Evolutionary conservation across 2,329 filamentous ascomycete genomes (phyloP), one percentile per base, ranked within the genome.

Genomic region (Penicillium frequentans): DNA sequence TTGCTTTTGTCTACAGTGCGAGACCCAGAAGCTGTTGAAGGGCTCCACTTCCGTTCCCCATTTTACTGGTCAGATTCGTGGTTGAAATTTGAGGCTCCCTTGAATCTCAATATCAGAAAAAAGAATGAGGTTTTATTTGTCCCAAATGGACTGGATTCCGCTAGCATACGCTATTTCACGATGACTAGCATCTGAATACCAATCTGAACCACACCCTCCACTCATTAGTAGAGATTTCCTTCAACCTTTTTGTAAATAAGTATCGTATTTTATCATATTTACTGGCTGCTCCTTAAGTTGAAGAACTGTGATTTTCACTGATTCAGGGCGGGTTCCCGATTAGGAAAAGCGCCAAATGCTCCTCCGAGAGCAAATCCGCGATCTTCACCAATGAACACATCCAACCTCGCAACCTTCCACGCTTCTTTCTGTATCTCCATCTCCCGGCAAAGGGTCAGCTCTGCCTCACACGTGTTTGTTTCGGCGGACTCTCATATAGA

Each of bases 361-460:
- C 49, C 63, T 63, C 63, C 63, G 57, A 60, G 58, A 63, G 52
- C 62, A 67, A 66, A 64, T 57, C 64, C 64, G 63, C 63, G 62
- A 55, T 61, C 53, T 59, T 57, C 46, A 51, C 54, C 49, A 52
- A 31, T 42, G 26, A 44, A 45, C 43, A 53, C 42, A 49, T 54
- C 46, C 52, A 39, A 59, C 53, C 54, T 43, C 54, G 35, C 45
- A 47, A 49, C 49, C 42, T 39, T 46, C 48, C 51, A 35, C 44
- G 27, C 43, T 39, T 42, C 21, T 47, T 48, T 16, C 50, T 16
- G 31, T 33, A 39, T 47, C 33, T n/a, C 29, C 21, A 23, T 27
- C 33, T 37, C 29, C 23, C 21, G 19, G 5, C 46, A 39, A 19
- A 23, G 13, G n/a, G 35, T 19, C 39, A 35, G 24, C 16, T 10